Conservation (phyloP, 2,329 filamentous ascomycete genomes). For the Aspergillus aculeatinus region DNA sequence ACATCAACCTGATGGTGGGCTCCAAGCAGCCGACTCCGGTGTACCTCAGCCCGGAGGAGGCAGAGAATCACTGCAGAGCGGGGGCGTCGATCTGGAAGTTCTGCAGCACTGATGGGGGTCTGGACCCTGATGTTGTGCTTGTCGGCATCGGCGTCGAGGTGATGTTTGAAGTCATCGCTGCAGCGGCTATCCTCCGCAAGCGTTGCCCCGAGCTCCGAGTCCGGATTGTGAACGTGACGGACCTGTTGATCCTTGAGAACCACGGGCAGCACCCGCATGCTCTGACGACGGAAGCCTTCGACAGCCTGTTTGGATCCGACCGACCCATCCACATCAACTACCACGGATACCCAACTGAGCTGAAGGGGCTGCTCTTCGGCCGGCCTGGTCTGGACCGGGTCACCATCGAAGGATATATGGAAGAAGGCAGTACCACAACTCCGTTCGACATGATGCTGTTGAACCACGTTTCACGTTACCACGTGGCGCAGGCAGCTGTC, state of each 20-base stretch:
- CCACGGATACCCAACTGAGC: slow-evolving; percentile 62
- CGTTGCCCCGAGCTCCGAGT: slow-evolving; percentile 55
- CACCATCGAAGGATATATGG: slow-evolving; percentile 59
- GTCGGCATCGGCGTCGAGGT: slow-evolving; percentile 65
- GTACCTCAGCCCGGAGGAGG: slow-evolving; percentile 60
- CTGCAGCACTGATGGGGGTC: slow-evolving; percentile 57
- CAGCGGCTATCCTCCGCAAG: slow-evolving; percentile 55
- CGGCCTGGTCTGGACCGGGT: slow-evolving; percentile 54
- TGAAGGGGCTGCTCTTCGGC: slow-evolving; percentile 63
- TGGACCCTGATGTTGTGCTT: slow-evolving; percentile 62
- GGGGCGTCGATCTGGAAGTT: slow-evolving; percentile 64
- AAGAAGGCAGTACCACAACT: slow-evolving; percentile 67
- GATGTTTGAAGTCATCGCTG: slow-evolving; percentile 64
- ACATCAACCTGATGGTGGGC: slow-evolving; percentile 67
- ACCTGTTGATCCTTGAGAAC: slow-evolving; percentile 62
- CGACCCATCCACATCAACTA: slow-evolving; percentile 64
- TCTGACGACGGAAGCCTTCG: slow-evolving; percentile 53
- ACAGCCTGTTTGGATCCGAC: slow-evolving; percentile 58
- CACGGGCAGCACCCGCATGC: slow-evolving; percentile 60
- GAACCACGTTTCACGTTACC: slow-evolving; percentile 60
- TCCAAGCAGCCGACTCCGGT: slow-evolving; percentile 65
- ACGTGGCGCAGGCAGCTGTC: slow-evolving; percentile 58
- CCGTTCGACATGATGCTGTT: slow-evolving; percentile 69
- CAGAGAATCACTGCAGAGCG: slow-evolving; percentile 58
- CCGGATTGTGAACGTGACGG: slow-evolving; percentile 65